Evolutionary conservation across 169 alveolate species (phyloP).

Genomic region (Miamiensis avidus): DNA sequence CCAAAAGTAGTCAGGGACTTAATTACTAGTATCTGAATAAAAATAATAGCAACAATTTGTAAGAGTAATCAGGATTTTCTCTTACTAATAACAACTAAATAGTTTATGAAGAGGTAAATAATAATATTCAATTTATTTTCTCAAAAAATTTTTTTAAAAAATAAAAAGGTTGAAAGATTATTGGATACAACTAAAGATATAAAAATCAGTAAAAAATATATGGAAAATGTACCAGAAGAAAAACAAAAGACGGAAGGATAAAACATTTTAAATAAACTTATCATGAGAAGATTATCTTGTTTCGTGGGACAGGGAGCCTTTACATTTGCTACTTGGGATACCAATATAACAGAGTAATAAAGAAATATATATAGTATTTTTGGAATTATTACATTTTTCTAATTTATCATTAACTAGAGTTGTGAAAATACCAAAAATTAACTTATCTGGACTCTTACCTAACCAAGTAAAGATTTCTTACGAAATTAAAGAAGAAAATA

Average conservation of each 20-base stretch:
- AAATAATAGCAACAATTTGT: not conserved
- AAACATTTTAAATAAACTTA: conserved; percentile 62
- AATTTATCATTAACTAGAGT: conserved; percentile 5
- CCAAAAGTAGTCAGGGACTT: conserved; percentile 41
- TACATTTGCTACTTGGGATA: conserved; percentile 72
- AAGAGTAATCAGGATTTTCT: not conserved
- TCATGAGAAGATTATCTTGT: conserved; percentile 71
- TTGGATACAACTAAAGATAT: conserved; percentile 49
- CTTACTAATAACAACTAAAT: conserved; percentile 16
- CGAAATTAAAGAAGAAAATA: conserved; percentile 72
- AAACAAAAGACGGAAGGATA: conserved; percentile 67
- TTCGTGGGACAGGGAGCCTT: conserved; percentile 87
- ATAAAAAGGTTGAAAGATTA: conserved; percentile 59
- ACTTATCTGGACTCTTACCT: conserved; percentile 73
- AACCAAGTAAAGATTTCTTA: conserved; percentile 69
- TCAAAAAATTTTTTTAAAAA: conserved; percentile 49
- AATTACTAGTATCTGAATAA: too few relatives aligned
- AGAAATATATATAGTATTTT: not conserved
- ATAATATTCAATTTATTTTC: conserved; percentile 4
- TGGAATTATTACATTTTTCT: not conserved
- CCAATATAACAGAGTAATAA: conserved; percentile 74
- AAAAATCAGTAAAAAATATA: conserved; percentile 52
- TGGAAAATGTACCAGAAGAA: conserved; percentile 57
- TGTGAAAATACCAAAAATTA: conserved; percentile 73
- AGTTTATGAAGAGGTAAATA: conserved; percentile 4